Evolutionary conservation across 78 protist genomes (phyloP).

Genomic region (Dictyostelium brefeldianum): DNA sequence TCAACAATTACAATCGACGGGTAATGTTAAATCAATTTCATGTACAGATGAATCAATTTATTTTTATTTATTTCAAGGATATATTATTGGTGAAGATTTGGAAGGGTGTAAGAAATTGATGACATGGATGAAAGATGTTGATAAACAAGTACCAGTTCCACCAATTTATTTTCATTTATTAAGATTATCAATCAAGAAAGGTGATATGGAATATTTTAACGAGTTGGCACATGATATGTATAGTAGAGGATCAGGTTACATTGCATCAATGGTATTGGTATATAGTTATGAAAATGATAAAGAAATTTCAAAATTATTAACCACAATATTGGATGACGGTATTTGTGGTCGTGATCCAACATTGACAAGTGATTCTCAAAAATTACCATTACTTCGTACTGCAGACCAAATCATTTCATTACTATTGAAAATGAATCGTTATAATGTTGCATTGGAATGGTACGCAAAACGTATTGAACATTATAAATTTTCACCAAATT

Average conservation of each 20-base stretch:
- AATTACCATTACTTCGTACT: no score
- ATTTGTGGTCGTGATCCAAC: no score
- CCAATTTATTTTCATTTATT: not conserved
- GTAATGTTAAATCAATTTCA: no score
- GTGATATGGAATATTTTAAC: not conserved
- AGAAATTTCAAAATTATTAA: no score
- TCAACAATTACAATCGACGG: no score
- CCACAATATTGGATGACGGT: no score
- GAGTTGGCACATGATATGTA: not conserved
- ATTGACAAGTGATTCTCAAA: no score
- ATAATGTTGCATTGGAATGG: slow-evolving; percentile 12
- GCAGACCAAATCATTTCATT: not conserved
- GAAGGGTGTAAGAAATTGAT: not conserved
- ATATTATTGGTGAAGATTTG: not conserved
- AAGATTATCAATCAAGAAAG: not conserved
- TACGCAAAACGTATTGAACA: not conserved
- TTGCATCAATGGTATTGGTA: not conserved
- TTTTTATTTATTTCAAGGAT: not conserved
- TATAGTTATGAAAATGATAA: no score
- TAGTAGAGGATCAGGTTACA: not conserved
- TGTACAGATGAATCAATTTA: not conserved
- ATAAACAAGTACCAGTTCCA: not conserved
- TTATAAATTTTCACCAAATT: not conserved
- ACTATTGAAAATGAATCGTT: not conserved
- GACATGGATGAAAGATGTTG: not conserved